Evolutionary conservation across 345 rosid genomes (phyloP), one percentile per base, ranked within the genome.

Genomic region (Euphorbia lathyris): DNA sequence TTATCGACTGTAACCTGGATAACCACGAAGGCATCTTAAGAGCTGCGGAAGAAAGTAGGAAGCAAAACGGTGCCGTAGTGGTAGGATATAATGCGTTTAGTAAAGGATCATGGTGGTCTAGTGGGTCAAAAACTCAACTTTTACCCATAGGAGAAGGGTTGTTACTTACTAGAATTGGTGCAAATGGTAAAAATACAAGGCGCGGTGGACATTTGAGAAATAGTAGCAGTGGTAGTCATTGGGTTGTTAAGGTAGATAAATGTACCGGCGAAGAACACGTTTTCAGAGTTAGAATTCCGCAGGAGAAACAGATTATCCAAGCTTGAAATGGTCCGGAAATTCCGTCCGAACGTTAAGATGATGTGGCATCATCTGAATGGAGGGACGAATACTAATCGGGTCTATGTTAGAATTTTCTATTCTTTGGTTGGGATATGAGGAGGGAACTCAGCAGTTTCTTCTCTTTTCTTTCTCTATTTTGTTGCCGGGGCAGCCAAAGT

Each of bases 181-280:
- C 77, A 29, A 76, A 53, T 26, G 68, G 59, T n/a, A 72, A 70
- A 62, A 70, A 51, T 23, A 50, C 19, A 25, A 51, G 42, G 12
- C 26, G 68, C n/a, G 52, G 74, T n/a, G n/a, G n/a, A 1, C 29
- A 50, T 25, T 80, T 71, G 23, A 86, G 53, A 77, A 88, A 45
- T 45, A 10, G n/a, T 71, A 63, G 25, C 7, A 60, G 26, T 19
- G 43, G 36, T 25, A 89, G 91, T 75, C 85, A 81, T 12, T 91
- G 97, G 97, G 78, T 91, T 72, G 91, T 87, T 53, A 91, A 80
- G 76, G 88, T 91, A 7, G 97, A 91, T 74, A 70, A 91, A 75
- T 89, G 87, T 48, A 91, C 97, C 0, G 97, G 97, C 10, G 97
- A 89, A 76, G 97, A 91, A 57, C 95, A 91, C 67, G 91, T 89